Evolutionary conservation across 2,329 filamentous ascomycete species (phyloP).

Genomic region (Monosporascus sp.): DNA sequence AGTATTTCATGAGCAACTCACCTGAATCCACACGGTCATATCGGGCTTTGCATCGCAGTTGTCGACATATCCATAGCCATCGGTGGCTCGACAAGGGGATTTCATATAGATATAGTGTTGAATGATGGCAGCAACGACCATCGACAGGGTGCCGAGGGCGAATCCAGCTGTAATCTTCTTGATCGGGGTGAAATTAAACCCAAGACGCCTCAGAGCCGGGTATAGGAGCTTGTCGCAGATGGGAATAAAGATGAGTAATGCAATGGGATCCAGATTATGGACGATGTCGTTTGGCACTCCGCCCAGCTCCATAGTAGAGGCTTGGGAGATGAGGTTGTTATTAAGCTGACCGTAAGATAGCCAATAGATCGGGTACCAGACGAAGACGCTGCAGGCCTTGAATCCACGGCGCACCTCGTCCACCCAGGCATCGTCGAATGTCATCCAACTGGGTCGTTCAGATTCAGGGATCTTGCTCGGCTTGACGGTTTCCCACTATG

Average conservation of each 20-base stretch:
- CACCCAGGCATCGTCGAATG: slow-evolving; percentile 78
- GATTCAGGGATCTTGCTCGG: slow-evolving; percentile 55
- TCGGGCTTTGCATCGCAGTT: slow-evolving; percentile 22
- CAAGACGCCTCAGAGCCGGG: slow-evolving; percentile 57
- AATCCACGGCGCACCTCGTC: slow-evolving; percentile 70
- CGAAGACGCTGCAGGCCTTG: slow-evolving; percentile 64
- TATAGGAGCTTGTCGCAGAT: slow-evolving; percentile 66
- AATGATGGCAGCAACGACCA: slow-evolving; percentile 52
- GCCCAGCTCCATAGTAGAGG: slow-evolving; percentile 59
- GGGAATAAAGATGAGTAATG: slow-evolving; percentile 70
- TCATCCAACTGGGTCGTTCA: slow-evolving; percentile 67
- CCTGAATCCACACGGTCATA: slow-evolving; percentile 57
- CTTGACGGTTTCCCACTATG: slow-evolving; percentile 40
- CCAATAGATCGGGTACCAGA: slow-evolving; percentile 63
- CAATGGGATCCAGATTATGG: slow-evolving; percentile 70
- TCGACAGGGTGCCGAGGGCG: slow-evolving; percentile 56
- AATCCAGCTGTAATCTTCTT: slow-evolving; percentile 71
- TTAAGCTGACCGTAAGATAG: slow-evolving; percentile 56
- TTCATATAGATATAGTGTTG: slow-evolving; percentile 60
- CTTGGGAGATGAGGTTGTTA: slow-evolving; percentile 59
- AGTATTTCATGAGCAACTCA: neutral
- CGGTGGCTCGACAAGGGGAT: slow-evolving; percentile 56
- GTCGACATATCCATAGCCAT: slow-evolving; percentile 42
- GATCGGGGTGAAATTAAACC: slow-evolving; percentile 67
- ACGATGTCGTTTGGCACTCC: slow-evolving; percentile 75